These are phyloP conservation scores for Cyberlindnera japonica DNA, from an alignment of 805 yeast genomes.

Conservation along the genomic window DNA sequence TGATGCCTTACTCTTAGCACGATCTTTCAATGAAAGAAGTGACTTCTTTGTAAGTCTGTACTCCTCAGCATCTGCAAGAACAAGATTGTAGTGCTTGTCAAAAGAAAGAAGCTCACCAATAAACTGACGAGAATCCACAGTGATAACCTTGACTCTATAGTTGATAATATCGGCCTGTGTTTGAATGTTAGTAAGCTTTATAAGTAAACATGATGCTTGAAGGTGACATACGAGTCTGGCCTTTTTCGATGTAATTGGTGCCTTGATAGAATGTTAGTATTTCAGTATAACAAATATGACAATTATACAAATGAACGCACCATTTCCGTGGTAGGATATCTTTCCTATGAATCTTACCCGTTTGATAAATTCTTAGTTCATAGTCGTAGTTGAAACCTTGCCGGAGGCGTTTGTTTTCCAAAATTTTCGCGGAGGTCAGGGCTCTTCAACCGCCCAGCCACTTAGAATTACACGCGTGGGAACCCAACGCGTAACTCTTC, in stretches of 20 bases:
- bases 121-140: constrained; percentile 74
- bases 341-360: too few relatives aligned
- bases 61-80: constrained; percentile 81
- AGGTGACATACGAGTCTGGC: constrained; percentile 39
- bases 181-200: constrained; percentile 6
- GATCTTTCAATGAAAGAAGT: constrained; percentile 31
- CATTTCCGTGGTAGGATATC: too few relatives aligned
- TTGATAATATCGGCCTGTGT: constrained; percentile 57
- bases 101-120: constrained; percentile 82
- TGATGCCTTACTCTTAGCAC: constrained; percentile 32
- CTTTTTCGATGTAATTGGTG: constrained; percentile 34
- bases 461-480: too few relatives aligned
- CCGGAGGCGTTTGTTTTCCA: too few relatives aligned
- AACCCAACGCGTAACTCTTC: background rate
- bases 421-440: too few relatives aligned
- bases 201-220: background rate
- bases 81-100: constrained; percentile 86
- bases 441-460: too few relatives aligned
- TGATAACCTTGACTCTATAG: constrained; percentile 66
- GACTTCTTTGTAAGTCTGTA: constrained; percentile 69
- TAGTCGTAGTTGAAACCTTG: too few relatives aligned
- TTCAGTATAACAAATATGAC: background rate
- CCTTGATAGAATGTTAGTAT: constrained; percentile 14
- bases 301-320: background rate
- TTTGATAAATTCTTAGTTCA: too few relatives aligned